Percentiles rank a stretch among this genome's conserved stretches.
phyloP scores from a whole-genome alignment of 164 flowering plant species.

The Magnolia officinalis region DNA sequence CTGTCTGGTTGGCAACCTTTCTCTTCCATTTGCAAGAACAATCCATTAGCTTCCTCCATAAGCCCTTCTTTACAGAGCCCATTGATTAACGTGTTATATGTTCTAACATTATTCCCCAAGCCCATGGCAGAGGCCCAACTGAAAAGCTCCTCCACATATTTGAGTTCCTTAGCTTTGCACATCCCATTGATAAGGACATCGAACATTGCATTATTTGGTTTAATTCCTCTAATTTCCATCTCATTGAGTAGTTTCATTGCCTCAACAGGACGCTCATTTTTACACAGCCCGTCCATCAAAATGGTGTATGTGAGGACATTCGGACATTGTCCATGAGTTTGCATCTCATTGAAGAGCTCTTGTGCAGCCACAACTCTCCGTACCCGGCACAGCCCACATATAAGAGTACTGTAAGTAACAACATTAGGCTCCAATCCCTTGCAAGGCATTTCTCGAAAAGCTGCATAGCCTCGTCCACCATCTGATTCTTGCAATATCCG shows the following conservation, averaged over 20 bases:
- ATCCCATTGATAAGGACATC: no score
- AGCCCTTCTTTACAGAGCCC: conserved; percentile 1
- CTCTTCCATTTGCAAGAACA: conserved; percentile 35
- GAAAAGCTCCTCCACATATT: no score
- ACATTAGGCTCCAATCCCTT: conserved; percentile 32
- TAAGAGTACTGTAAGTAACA: conserved; percentile 33
- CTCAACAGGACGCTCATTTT: no score
- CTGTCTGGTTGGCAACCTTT: conserved; percentile 45
- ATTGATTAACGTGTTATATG: not conserved
- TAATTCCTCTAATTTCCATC: no score
- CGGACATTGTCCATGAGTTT: not conserved
- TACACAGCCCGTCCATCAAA: no score
- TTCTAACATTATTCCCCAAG: not conserved
- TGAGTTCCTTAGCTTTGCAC: no score
- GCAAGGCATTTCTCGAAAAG: conserved; percentile 28
- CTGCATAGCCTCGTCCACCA: conserved; percentile 32
- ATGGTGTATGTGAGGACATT: not conserved
- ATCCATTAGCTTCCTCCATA: conserved; percentile 3
- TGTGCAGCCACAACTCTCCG: conserved; percentile 22
- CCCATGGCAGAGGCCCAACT: no score
- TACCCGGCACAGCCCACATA: conserved; percentile 32
- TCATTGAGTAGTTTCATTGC: no score
- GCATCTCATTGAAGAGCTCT: conserved; percentile 19
- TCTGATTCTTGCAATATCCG: conserved; percentile 32
- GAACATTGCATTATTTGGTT: no score